Base-by-base conservation (phyloP, 768 basidiomycete species). In the Tulasnella sp. region DNA sequence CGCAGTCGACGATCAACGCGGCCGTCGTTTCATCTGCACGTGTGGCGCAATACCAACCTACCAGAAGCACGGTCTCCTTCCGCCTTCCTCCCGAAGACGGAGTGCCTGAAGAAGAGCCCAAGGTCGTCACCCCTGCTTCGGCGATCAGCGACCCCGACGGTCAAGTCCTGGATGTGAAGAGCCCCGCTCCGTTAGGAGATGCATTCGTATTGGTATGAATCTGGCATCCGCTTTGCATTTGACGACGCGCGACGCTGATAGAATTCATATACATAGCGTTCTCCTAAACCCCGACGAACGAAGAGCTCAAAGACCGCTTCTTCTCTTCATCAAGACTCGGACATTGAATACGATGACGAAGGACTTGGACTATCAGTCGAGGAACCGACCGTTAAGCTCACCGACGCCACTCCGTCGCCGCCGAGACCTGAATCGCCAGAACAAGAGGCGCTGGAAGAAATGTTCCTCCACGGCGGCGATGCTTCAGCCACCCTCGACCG, bases 141-240 rank as follows among this genome's bases (percentile, higher is more conserved):
- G 31, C 38, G 40, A 45, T 52, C 40, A 72, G 71, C 49, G 71
- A 72, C 71, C 71, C 71, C 17, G 49, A 72, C 31, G 71, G 22
- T 1, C 71, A 72, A 40, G 40, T 72, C 40, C n/a, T 72, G 17
- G 71, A 42, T 22, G 73, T 74, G 3, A 38, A 58, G 17, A 42
- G 42, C n/a, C 64, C 73, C 4, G 54, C 34, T 11, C 37, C 38
- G 64, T 22, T 58, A 2, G 64, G 73, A 58, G 73, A 74, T 1
- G 34, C 52, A 9, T 74, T 67, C 38, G 39, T 52, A 25, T 54
- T 58, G 45, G 73, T 74, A 58, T 37, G 73, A 22, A 7, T 8
- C 72, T 17, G 7, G 15, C 11, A 12, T 39, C 39, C 39, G 5
- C 5, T 25, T 36, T 11, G 6, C 5, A 5, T 25, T 67, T 15